A percentile compares a stretch with the other conserved stretches of the same genome.
phyloP scores from a whole-genome alignment of 768 basidiomycete species.

The Pleurotus tuoliensis region DNA sequence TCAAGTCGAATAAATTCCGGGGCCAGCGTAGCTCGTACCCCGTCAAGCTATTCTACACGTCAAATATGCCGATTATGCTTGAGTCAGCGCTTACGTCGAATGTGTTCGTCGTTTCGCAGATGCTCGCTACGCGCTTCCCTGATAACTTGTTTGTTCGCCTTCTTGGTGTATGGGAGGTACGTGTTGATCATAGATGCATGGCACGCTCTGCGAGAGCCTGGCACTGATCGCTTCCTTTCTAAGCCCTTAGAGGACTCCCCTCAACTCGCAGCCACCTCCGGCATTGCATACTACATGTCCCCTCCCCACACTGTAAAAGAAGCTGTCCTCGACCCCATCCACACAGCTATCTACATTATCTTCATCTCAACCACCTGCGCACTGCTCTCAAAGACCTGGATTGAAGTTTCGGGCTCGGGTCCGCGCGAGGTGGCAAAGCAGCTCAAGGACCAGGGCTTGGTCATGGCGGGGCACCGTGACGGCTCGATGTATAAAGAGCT shows the following conservation, averaged over 20 bases:
- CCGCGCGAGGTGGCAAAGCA: constrained; percentile 97
- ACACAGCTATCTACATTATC: constrained; percentile 83
- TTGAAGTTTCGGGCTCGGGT: constrained; percentile 96
- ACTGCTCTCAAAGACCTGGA: constrained; percentile 99
- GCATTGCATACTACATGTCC: constrained; percentile 97
- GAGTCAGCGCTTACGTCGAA: constrained; percentile 91
- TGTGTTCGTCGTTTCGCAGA: constrained; percentile 94
- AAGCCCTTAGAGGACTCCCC: constrained; percentile 93
- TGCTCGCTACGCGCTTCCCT: constrained; percentile 91
- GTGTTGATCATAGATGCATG: too few species aligned
- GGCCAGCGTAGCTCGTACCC: constrained; percentile 97
- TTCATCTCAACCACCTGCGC: constrained; percentile 96
- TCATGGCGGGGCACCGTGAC: constrained; percentile 89
- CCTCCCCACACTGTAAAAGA: constrained; percentile 92
- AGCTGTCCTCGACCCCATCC: constrained; percentile 88
- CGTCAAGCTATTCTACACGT: constrained; percentile 97
- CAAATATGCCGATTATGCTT: constrained; percentile 99
- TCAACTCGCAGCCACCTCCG: constrained; percentile 85
- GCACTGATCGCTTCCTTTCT: not conserved
- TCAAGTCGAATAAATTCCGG: constrained; percentile 93
- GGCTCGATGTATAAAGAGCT: constrained; percentile 99
- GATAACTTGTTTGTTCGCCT: constrained; percentile 85
- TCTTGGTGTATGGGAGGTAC: constrained; percentile 97
- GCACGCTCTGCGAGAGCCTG: too few species aligned
- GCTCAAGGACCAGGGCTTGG: constrained; percentile 89